These are phyloP conservation scores for Diaporthe batatas DNA, from an alignment of 2,329 filamentous ascomycete species.

Conservation along the genomic window DNA sequence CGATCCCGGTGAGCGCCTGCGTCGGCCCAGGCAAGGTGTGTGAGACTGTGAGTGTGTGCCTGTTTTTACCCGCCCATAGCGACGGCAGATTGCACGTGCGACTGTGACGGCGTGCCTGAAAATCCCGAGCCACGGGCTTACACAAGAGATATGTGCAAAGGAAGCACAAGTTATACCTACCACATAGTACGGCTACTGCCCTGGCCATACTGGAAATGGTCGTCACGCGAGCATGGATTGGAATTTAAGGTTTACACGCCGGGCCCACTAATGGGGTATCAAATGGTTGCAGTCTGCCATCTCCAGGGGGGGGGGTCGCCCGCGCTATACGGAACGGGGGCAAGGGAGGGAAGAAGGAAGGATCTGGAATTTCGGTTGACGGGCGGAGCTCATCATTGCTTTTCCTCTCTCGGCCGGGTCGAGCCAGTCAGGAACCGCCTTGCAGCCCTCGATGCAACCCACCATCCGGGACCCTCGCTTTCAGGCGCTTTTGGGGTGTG, in stretches of 20 bases:
- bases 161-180: background rate
- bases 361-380: conserved; percentile 34
- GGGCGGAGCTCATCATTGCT: conserved; percentile 27
- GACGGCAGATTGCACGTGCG: conserved; percentile 35
- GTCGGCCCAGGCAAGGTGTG: too few relatives aligned
- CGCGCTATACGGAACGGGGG: background rate
- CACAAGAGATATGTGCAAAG: background rate
- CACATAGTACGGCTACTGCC: too few relatives aligned
- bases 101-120: conserved; percentile 29
- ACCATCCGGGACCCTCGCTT: background rate
- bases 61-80: conserved; percentile 25
- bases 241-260: conserved; percentile 28
- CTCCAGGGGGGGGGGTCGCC: background rate
- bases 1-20: too few relatives aligned
- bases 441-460: conserved; percentile 16
- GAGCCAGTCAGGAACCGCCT: conserved; percentile 29
- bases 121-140: conserved; percentile 9
- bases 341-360: background rate
- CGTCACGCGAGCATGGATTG: conserved; percentile 24
- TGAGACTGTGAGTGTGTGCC: background rate
- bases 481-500: background rate
- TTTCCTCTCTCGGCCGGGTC: conserved; percentile 27
- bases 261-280: conserved; percentile 26
- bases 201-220: background rate
- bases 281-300: background rate